phyloP scores from a whole-genome alignment of 2,329 filamentous ascomycete species.

The Cercospora sp. region DNA sequence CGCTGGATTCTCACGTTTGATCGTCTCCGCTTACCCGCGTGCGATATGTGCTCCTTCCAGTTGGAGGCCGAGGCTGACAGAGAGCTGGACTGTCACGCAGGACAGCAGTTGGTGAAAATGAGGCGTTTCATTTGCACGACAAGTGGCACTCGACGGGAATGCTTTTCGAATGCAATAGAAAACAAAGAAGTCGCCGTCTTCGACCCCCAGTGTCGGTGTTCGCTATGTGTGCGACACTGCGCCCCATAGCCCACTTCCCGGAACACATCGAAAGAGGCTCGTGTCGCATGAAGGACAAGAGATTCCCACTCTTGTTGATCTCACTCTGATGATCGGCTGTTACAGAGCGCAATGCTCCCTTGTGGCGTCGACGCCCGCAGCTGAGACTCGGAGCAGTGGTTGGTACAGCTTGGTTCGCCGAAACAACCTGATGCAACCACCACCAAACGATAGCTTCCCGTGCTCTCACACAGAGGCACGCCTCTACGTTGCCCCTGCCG shows the following conservation, averaged over 20 bases:
- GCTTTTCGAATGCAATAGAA: not conserved
- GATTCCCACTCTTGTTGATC: not conserved
- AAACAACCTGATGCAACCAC: constrained; percentile 11
- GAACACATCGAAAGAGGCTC: constrained; percentile 6
- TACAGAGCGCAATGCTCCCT: constrained; percentile 2
- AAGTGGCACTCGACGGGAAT: not conserved
- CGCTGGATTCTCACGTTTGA: not conserved
- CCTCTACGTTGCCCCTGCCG: constrained; percentile 15
- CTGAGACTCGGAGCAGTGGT: constrained; percentile 14
- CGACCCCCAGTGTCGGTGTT: not conserved
- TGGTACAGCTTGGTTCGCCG: constrained; percentile 14
- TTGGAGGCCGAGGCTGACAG: not conserved
- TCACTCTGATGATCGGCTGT: constrained; percentile 3
- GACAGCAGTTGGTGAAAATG: not conserved
- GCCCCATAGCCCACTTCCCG: constrained; percentile 2
- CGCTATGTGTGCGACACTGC: not conserved
- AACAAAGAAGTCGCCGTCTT: constrained; percentile 1
- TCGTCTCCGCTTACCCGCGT: not conserved
- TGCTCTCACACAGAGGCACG: constrained; percentile 15
- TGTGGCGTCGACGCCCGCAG: constrained; percentile 13
- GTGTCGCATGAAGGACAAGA: constrained; percentile 2
- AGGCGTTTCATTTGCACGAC: constrained; percentile 6
- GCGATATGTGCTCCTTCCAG: not conserved
- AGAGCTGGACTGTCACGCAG: not conserved
- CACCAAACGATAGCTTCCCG: constrained; percentile 6